Evolutionary conservation across 768 basidiomycete species (phyloP), one percentile per base, ranked within the genome.

Genomic region (Lyophyllum atratum): DNA sequence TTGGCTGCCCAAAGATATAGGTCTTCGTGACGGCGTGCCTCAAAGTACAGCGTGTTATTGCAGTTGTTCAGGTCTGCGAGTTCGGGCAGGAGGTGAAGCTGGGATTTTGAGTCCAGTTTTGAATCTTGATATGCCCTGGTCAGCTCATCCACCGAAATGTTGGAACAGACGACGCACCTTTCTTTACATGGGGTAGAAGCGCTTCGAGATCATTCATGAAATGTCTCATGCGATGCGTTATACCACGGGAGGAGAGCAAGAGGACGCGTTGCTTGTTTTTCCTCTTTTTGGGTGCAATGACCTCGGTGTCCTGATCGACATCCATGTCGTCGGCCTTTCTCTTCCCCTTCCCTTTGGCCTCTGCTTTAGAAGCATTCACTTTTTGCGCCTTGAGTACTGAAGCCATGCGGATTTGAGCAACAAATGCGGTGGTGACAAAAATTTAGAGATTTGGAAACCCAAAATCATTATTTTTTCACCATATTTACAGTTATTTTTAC

Each of bases 51-150:
- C 4, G 95, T 82, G 68, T 98, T 98, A 76, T 98, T 98, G 75
- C 97, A 99, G 69, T 95, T 96, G 71, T 97, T 89, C 29, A 99
- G 84, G 74, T 98, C 96, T 26, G 96, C 93, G 17, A 99, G 85
- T 73, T 98, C 97, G 42, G 97, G 97, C 26, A 99, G 79, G 37
- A 98, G 85, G 62, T 92, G 82, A 2, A 98, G 80, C 60, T 96
- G 93, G 53, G 92, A 93, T 74, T 98, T 98, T 28, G 95, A 94
- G 74, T 98, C 96, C 40, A 99, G 85, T 75, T 98, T 98, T 49
- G 96, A 89, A 70, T 99, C 97, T 99, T 49, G 19, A 5, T 51
- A 57, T 59, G 53, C 28, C 12, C 22, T 15, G 45, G 15, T 58
- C 44, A 52, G 39, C 11, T 46, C 34, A 34, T 25, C 53, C 10